Percentiles rank a stretch among this genome's conserved stretches.
phyloP scores from a whole-genome alignment of 495 filamentous ascomycete species.

The Elasticomyces elasticus region DNA sequence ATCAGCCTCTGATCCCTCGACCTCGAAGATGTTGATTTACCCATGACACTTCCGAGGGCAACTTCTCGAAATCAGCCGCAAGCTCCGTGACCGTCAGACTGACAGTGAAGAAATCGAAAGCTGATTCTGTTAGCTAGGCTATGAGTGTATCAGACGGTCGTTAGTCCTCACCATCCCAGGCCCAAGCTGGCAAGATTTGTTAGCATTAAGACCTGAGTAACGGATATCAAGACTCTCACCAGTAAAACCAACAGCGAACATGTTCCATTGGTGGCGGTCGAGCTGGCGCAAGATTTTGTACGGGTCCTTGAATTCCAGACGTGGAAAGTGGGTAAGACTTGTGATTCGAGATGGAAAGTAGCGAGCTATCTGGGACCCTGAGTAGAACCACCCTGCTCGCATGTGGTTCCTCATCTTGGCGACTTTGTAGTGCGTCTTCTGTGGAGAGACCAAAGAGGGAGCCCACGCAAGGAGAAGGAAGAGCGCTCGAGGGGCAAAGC shows the following conservation, averaged over 20 bases:
- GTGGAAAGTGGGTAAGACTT: conserved; percentile 27
- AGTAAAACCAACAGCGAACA: conserved; percentile 29
- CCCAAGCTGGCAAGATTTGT: conserved; percentile 23
- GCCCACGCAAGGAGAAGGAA: background rate
- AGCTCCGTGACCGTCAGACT: conserved; percentile 34
- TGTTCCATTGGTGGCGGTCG: conserved; percentile 36
- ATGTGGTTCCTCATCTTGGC: conserved; percentile 36
- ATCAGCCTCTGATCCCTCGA: background rate
- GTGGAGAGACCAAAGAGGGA: background rate
- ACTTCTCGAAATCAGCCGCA: conserved; percentile 27
- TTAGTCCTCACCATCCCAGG: conserved; percentile 29
- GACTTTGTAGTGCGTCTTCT: no score
- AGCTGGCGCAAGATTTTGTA: conserved; percentile 27
- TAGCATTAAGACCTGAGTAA: background rate
- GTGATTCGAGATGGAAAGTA: conserved; percentile 33
- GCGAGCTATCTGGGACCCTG: conserved; percentile 28
- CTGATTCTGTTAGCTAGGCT: background rate
- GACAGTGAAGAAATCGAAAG: conserved; percentile 38
- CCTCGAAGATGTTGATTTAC: conserved; percentile 10
- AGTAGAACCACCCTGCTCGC: conserved; percentile 36
- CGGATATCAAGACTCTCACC: background rate
- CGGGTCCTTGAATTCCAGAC: conserved; percentile 26
- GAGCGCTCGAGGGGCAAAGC: background rate
- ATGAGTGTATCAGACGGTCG: background rate
- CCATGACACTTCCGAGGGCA: conserved; percentile 34